Conservation (phyloP, 305 asterid genomes). For the Ajuga reptans region DNA sequence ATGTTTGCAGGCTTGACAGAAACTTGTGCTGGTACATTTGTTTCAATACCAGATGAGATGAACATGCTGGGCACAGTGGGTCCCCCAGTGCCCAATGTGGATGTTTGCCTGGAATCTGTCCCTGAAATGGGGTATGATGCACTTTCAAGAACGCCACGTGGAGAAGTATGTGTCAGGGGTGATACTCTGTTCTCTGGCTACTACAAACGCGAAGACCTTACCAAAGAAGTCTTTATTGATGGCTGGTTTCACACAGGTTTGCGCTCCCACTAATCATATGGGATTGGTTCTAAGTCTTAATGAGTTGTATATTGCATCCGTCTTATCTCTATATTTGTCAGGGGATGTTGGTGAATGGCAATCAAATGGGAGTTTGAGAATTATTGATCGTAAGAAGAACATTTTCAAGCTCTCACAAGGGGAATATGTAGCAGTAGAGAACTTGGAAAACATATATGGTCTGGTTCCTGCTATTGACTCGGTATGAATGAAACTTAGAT, state of each 20-base stretch:
- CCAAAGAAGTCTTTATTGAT: slow-evolving; percentile 70
- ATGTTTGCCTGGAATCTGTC: slow-evolving; percentile 85
- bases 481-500: slow-evolving; percentile 30
- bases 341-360: slow-evolving; percentile 98
- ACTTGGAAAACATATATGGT: slow-evolving; percentile 80
- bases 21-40: slow-evolving; percentile 91
- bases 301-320: neutral
- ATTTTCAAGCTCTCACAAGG: slow-evolving; percentile 95
- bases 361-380: slow-evolving; percentile 76
- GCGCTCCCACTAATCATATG: slow-evolving; percentile 6
- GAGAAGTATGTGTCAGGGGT: slow-evolving; percentile 88
- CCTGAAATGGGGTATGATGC: slow-evolving; percentile 96
- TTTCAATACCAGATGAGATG: slow-evolving; percentile 65
- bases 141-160: slow-evolving; percentile 61
- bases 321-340: slow-evolving; percentile 23
- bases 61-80: slow-evolving; percentile 93
- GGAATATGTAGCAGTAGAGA: slow-evolving; percentile 95
- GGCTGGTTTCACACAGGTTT: slow-evolving; percentile 99
- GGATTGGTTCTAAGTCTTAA: slow-evolving; percentile 1
- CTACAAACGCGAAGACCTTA: slow-evolving; percentile 86
- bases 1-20: slow-evolving; percentile 72
- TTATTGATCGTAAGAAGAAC: slow-evolving; percentile 86
- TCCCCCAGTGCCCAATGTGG: slow-evolving; percentile 90
- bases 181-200: slow-evolving; percentile 76
- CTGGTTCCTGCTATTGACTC: slow-evolving; percentile 50